Evolutionary conservation across 257 asterid species (phyloP).

Genomic region (Coffea canephora): DNA sequence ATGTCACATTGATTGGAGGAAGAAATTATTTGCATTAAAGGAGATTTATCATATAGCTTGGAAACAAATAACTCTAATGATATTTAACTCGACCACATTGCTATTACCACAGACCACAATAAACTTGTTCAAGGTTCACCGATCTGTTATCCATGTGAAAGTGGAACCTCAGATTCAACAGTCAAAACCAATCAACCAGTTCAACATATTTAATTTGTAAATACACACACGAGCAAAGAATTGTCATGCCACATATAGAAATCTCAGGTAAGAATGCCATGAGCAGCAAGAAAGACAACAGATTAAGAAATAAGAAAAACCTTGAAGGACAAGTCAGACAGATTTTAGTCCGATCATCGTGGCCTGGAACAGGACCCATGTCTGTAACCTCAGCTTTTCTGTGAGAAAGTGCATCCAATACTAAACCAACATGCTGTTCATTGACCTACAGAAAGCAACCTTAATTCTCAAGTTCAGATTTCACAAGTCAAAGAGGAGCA

Average conservation of each 20-base stretch:
- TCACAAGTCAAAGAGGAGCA: constrained; percentile 17
- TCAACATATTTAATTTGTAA: not conserved
- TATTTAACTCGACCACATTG: not conserved
- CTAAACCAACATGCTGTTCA: constrained; percentile 93
- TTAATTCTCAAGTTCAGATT: constrained; percentile 15
- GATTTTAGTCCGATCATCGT: constrained; percentile 81
- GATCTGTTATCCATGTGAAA: not conserved
- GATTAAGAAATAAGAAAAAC: constrained; percentile 35
- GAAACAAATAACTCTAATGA: not conserved
- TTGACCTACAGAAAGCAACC: constrained; percentile 56
- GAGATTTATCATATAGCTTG: not conserved
- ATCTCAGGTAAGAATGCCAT: not conserved
- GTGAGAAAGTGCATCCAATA: constrained; percentile 97
- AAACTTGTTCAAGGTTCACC: not conserved
- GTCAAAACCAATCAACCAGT: not conserved
- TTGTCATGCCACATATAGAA: not conserved
- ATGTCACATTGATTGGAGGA: not conserved
- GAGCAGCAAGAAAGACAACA: not conserved
- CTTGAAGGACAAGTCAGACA: constrained; percentile 96
- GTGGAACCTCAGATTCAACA: not conserved
- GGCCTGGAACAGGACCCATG: constrained; percentile 97
- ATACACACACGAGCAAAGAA: not conserved
- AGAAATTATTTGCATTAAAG: not conserved
- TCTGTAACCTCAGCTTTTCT: constrained; percentile 86
- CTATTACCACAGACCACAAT: not conserved